Conservation (phyloP, 768 basidiomycete species). For the Mycena galopus region DNA sequence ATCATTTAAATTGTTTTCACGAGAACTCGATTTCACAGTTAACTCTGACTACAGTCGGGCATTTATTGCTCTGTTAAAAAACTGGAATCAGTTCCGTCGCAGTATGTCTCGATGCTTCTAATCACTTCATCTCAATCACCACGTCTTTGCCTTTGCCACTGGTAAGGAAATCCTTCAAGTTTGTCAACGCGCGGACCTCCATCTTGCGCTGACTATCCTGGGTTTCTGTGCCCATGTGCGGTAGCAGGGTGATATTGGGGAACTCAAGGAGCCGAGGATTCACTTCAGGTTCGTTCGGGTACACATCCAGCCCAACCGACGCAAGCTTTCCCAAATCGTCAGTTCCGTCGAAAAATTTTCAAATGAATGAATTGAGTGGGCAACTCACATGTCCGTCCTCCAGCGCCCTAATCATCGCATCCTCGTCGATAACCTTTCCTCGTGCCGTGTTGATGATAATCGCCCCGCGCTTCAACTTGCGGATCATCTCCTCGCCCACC, state of each 20-base stretch:
- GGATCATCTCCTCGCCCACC: slow-evolving; percentile 82
- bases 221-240: slow-evolving; percentile 93
- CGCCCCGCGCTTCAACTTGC: slow-evolving; percentile 80
- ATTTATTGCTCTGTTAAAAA: slow-evolving; percentile 24
- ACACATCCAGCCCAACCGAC: slow-evolving; percentile 89
- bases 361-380: slow-evolving; percentile 4
- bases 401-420: slow-evolving; percentile 86
- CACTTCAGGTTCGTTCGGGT: slow-evolving; percentile 85
- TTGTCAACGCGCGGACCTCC: slow-evolving; percentile 88
- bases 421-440: slow-evolving; percentile 92
- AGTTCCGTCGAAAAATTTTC: slow-evolving; percentile 14
- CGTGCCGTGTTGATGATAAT: slow-evolving; percentile 90
- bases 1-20: not conserved
- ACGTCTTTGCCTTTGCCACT: slow-evolving; percentile 76
- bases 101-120: not conserved
- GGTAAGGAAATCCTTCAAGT: slow-evolving; percentile 78
- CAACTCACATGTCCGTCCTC: slow-evolving; percentile 86
- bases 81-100: slow-evolving; percentile 14
- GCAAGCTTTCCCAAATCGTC: slow-evolving; percentile 63
- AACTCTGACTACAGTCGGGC: slow-evolving; percentile 21
- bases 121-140: slow-evolving; percentile 65
- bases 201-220: slow-evolving; percentile 84
- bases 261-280: slow-evolving; percentile 86
- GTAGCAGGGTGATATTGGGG: slow-evolving; percentile 86
- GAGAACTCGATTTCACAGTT: not conserved